Base-by-base conservation (phyloP, 2,329 filamentous ascomycete species). In the Pseudovirgaria hyperparasitica region DNA sequence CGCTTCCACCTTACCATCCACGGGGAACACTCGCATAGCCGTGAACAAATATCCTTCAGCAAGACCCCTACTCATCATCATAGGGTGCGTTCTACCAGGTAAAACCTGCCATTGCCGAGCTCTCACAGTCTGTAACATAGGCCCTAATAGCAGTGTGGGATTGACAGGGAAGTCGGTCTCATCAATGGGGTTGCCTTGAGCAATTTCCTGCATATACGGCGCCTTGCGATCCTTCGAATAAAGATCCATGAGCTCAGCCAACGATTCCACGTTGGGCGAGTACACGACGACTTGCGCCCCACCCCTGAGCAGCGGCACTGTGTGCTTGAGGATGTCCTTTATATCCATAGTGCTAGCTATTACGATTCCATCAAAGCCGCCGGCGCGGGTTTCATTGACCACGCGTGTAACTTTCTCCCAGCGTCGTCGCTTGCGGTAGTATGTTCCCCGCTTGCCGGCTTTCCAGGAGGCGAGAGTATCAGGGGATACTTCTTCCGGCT, bases 11-110 rank as follows among this genome's bases (percentile, higher is more conserved):
- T 69, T 74, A 2, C 81, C 82, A 42, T 82, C 71, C 0, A 80
- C 73, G 0, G 90, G 90, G 23, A 87, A 59, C 1, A 90, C 84
- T 39, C 76, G 71, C 49, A 79, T 82, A 0, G 70, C 87, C 16
- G 84, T 87, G 40, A 96, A 85, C 4, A 98, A 51, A 51, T 82
- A 98, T 0, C 90, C 90, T 46, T 96, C 87, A 0, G 84, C 74
- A 1, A 87, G 87, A 12, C 90, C 90, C 21, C 71, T 69, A 19
- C 75, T 75, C 33, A 82, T 93, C 90, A 98, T 98, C 29, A 92
- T 55, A 5, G 90, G 90, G 58, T 98, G 90, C 27, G 90, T 96
- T 28, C 90, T 64, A 1, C 84, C 82, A 0, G 90, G 90, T 24
- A 98, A 54, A 2, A 94, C 86, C 60, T 98, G 90, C 82, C 84